Evolutionary conservation across 345 rosid species (phyloP).

Genomic region (Eucalyptus marginata): DNA sequence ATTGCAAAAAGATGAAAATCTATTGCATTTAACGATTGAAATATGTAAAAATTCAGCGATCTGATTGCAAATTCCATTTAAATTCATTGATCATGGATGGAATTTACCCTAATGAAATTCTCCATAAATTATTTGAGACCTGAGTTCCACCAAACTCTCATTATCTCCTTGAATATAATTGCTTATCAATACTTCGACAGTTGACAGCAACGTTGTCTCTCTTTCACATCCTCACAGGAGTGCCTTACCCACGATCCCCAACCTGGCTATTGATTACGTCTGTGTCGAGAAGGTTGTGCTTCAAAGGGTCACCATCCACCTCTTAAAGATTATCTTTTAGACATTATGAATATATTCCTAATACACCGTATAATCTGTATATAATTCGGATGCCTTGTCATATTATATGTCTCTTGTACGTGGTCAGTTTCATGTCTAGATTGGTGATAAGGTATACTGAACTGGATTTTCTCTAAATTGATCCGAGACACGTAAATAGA

Average conservation of each 20-base stretch:
- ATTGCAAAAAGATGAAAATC: not conserved
- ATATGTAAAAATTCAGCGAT: not conserved
- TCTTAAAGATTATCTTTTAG: not conserved
- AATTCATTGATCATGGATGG: not conserved
- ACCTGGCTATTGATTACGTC: not conserved
- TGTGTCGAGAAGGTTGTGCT: not conserved
- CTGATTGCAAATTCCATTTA: not conserved
- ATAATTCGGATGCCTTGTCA: not conserved
- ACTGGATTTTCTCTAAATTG: not conserved
- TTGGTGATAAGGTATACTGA: not conserved
- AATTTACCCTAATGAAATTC: not conserved
- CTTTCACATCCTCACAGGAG: not conserved
- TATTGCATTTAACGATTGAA: not conserved
- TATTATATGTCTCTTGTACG: not conserved
- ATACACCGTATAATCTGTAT: not conserved
- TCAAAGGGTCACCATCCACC: not conserved
- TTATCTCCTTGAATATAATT: not conserved
- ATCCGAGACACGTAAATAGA: not conserved
- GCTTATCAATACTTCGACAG: not conserved
- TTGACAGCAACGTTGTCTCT: not conserved
- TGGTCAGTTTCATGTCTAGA: not conserved
- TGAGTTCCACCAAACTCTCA: not conserved
- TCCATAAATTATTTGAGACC: not conserved
- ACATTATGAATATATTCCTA: not conserved
- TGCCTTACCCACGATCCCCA: not conserved